phyloP scores from a whole-genome alignment of 495 filamentous ascomycete genomes.

The Neurospora intermedia region DNA sequence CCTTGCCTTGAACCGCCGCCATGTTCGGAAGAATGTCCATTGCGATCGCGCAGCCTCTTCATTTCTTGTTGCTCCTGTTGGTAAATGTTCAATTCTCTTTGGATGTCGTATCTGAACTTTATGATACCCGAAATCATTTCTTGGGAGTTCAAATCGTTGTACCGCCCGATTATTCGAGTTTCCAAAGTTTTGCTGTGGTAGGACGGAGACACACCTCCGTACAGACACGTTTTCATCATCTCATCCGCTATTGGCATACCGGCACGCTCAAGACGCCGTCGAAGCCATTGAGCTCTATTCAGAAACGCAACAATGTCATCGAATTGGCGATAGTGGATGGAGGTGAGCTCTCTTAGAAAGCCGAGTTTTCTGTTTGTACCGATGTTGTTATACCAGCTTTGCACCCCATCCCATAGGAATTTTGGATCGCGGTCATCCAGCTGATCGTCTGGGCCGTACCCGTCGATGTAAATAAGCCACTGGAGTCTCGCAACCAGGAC shows the following conservation, averaged over 20 bases:
- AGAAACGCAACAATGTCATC: neutral
- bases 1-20: neutral
- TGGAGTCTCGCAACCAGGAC: too few species aligned
- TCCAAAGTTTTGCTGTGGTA: neutral
- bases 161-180: rapidly evolving
- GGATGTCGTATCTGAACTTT: rapidly evolving
- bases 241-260: neutral
- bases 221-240: neutral
- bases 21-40: neutral
- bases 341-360: neutral
- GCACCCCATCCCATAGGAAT: neutral
- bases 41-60: neutral
- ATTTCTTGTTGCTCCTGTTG: neutral
- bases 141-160: neutral
- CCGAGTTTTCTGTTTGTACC: rapidly evolving
- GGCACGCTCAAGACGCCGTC: neutral
- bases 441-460: neutral
- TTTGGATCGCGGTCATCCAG: neutral
- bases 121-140: neutral
- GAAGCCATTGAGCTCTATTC: neutral
- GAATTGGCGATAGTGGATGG: neutral
- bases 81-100: neutral
- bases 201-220: neutral
- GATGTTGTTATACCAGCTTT: neutral
- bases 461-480: neutral